Conservation (phyloP, 2,329 filamentous ascomycete genomes). For the Ophiostoma angusticollis region DNA sequence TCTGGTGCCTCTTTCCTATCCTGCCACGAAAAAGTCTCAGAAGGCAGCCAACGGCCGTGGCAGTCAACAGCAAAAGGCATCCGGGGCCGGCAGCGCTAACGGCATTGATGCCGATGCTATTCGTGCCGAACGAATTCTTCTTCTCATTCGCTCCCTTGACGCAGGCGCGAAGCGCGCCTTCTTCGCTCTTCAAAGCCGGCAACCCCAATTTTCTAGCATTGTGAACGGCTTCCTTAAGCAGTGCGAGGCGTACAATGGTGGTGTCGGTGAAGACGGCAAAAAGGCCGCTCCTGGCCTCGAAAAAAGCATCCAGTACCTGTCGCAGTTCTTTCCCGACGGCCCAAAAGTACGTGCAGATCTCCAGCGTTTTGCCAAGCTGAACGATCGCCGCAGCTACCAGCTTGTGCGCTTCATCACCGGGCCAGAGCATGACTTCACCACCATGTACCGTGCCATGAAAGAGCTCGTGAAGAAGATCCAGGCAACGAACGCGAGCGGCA, state of each 20-base stretch:
- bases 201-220: slow-evolving; percentile 59
- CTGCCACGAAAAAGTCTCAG: slow-evolving; percentile 49
- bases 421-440: slow-evolving; percentile 81
- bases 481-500: slow-evolving; percentile 45
- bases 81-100: neutral
- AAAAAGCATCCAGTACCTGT: slow-evolving; percentile 59
- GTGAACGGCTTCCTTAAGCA: slow-evolving; percentile 64
- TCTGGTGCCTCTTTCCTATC: slow-evolving; percentile 80
- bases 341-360: slow-evolving; percentile 62
- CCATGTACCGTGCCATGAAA: slow-evolving; percentile 77
- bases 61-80: slow-evolving; percentile 4
- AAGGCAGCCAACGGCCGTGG: slow-evolving; percentile 45
- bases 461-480: slow-evolving; percentile 77
- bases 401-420: slow-evolving; percentile 77
- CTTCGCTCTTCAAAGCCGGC: slow-evolving; percentile 70
- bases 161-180: slow-evolving; percentile 72
- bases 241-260: slow-evolving; percentile 86
- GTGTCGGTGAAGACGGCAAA: slow-evolving; percentile 61
- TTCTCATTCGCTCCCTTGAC: slow-evolving; percentile 69
- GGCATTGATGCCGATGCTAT: slow-evolving; percentile 59
- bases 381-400: slow-evolving; percentile 83
- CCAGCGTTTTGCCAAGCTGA: slow-evolving; percentile 78
- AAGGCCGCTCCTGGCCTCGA: slow-evolving; percentile 58
- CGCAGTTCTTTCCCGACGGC: slow-evolving; percentile 64
- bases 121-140: slow-evolving; percentile 69